Base-by-base conservation (phyloP, 2,329 filamentous ascomycete species). In the Xylaria sp. region DNA sequence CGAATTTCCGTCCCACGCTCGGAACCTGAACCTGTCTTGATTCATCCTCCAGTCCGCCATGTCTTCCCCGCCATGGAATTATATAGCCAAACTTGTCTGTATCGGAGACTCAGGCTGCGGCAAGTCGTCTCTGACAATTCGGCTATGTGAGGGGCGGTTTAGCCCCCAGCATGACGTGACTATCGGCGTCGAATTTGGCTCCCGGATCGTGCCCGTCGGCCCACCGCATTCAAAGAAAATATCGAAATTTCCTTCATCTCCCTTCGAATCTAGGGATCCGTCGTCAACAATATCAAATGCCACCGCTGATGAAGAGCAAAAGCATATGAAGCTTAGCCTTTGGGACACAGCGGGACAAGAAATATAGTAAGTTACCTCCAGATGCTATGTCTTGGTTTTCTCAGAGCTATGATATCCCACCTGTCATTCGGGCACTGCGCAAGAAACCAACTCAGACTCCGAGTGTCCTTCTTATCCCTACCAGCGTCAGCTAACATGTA, bases 281-380 rank as follows among this genome's bases (percentile, higher is more conserved):
- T 36, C 71, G 15, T 61, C 67, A 2, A 50, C 54, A 53, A 39
- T 57, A 65, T 31, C 55, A 11, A 58, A 33, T 7, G n/a, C 33
- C 22, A 33, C 61, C 29, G 36, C 53, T 50, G 70, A 69, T 7
- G 66, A 67, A n/a, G 69, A 72, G 33, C 88, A 90, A 78, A 90
- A 89, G 75, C 91, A 95, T 82, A 97, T 97, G 94, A 97, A 97
- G 81, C 86, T 97, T 5, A 93, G 90, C 50, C 84, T 98, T 11
- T 98, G 95, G 95, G 95, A 97, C 77, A 98, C 95, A 0, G 95
- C 95, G 17, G 95, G 95, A 29, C 95, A 98, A 79, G 95, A 98
- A 83, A 97, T 94, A 13, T 98, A 98, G 69, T 71, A 65, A 67
- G 69, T 66, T 17, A 10, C 33, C 53, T 45, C 22, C 39, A 10